phyloP scores from a whole-genome alignment of 495 filamentous ascomycete genomes.

The Aspergillus sclerotioniger region DNA sequence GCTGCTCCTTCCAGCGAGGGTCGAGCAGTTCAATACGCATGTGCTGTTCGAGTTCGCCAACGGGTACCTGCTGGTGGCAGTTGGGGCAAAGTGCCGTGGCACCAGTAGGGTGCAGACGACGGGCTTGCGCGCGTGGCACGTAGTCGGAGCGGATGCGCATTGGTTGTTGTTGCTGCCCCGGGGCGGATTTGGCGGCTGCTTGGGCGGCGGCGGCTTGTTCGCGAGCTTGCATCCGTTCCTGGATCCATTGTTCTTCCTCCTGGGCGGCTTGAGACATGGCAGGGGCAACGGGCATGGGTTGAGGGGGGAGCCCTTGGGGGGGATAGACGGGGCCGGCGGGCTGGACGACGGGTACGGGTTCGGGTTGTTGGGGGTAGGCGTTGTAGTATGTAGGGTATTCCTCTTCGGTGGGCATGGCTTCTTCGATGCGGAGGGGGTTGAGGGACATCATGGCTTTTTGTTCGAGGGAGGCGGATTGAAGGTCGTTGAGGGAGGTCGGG shows the following conservation, averaged over 20 bases:
- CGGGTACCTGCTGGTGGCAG: slow-evolving; percentile 84
- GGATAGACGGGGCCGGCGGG: slow-evolving; percentile 35
- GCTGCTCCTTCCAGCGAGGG: slow-evolving; percentile 94
- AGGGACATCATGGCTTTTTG: slow-evolving; percentile 90
- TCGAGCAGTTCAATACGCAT: slow-evolving; percentile 96
- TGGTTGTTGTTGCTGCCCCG: slow-evolving; percentile 52
- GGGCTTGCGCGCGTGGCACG: slow-evolving; percentile 76
- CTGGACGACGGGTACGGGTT: slow-evolving; percentile 16
- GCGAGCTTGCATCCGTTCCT: slow-evolving; percentile 66
- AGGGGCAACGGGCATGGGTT: slow-evolving; percentile 30
- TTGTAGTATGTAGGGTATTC: slow-evolving; percentile 58
- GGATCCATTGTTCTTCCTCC: slow-evolving; percentile 65
- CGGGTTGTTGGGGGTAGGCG: slow-evolving; percentile 37
- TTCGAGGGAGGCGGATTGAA: slow-evolving; percentile 90
- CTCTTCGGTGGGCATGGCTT: slow-evolving; percentile 86
- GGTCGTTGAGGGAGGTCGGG: slow-evolving; percentile 81
- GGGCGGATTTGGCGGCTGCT: slow-evolving; percentile 65
- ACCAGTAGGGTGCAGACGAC: slow-evolving; percentile 57
- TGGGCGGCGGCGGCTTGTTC: slow-evolving; percentile 74
- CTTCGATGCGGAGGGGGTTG: slow-evolving; percentile 83
- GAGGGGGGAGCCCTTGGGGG: slow-evolving; percentile 35
- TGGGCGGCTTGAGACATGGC: slow-evolving; percentile 42
- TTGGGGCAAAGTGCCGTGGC: slow-evolving; percentile 85
- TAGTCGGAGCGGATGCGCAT: slow-evolving; percentile 96
- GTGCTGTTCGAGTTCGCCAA: slow-evolving; percentile 84